These are phyloP conservation scores for Plasmopara viticola DNA, from an alignment of 352 stramenopile species.

Conservation along the genomic window DNA sequence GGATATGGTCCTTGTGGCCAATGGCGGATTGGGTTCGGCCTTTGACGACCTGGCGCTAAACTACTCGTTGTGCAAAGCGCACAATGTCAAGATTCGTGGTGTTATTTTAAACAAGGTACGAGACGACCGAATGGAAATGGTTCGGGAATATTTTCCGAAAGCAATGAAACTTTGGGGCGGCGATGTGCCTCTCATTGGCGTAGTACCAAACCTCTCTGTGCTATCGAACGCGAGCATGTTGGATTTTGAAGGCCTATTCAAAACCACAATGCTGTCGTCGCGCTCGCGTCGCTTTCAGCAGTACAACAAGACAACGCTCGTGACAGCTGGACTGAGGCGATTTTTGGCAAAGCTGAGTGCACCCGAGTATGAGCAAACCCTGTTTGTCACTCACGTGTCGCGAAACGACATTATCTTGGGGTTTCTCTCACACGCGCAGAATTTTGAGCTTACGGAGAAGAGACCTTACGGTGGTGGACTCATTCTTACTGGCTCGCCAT, in stretches of 20 bases:
- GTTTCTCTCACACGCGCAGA: slow-evolving; percentile 74
- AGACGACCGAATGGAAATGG: slow-evolving; percentile 74
- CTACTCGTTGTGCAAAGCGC: slow-evolving; percentile 88
- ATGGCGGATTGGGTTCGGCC: slow-evolving; percentile 91
- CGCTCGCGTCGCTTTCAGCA: slow-evolving; percentile 60
- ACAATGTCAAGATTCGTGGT: slow-evolving; percentile 89
- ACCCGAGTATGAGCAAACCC: slow-evolving; percentile 64
- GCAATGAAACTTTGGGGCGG: slow-evolving; percentile 61
- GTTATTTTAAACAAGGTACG: slow-evolving; percentile 96
- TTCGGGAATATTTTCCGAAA: slow-evolving; percentile 84
- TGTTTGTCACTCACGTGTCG: slow-evolving; percentile 87
- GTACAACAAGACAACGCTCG: slow-evolving; percentile 70
- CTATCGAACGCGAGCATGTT: slow-evolving; percentile 81
- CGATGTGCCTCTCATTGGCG: slow-evolving; percentile 69
- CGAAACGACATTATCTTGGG: slow-evolving; percentile 89
- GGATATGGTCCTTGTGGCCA: slow-evolving; percentile 93
- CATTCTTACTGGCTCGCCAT: slow-evolving; percentile 82
- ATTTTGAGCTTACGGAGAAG: slow-evolving; percentile 64
- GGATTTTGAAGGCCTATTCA: slow-evolving; percentile 87
- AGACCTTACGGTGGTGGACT: slow-evolving; percentile 73
- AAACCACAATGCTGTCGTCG: slow-evolving; percentile 53
- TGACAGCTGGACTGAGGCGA: slow-evolving; percentile 77
- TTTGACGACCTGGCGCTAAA: slow-evolving; percentile 94
- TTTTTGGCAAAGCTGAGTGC: slow-evolving; percentile 82
- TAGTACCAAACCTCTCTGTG: slow-evolving; percentile 74